Conservation (phyloP, 176 grass and related monocot species). For the Aegilops umbellulata region DNA sequence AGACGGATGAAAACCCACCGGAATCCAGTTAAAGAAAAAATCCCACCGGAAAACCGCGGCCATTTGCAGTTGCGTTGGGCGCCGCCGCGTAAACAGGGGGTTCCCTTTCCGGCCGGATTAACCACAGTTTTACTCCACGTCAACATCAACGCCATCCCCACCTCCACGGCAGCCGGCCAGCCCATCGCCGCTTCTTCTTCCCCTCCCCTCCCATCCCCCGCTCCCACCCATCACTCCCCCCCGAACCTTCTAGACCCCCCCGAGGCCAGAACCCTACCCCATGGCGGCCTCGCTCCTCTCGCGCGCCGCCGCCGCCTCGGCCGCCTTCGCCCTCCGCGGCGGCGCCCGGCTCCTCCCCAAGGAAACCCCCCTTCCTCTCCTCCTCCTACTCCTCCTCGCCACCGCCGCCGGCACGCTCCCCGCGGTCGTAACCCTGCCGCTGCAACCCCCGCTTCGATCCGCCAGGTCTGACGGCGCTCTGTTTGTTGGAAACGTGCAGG, state of each 20-base stretch:
- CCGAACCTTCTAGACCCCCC: slow-evolving; percentile 44
- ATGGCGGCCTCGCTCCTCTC: slow-evolving; percentile 40
- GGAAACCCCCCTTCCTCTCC: slow-evolving; percentile 59
- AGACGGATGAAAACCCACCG: not conserved
- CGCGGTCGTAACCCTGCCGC: slow-evolving; percentile 44
- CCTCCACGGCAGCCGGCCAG: not conserved
- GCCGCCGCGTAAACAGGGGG: not conserved
- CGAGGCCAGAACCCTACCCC: slow-evolving; percentile 9
- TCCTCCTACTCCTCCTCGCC: not conserved
- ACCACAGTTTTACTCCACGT: slow-evolving; percentile 8
- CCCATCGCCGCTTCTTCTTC: not conserved
- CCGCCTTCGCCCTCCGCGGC: slow-evolving; percentile 28
- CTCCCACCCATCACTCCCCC: not conserved
- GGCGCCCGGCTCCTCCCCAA: slow-evolving; percentile 37
- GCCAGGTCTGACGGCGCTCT: not conserved
- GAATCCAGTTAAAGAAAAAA: too few species aligned
- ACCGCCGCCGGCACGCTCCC: slow-evolving; percentile 34
- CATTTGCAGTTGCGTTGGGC: not conserved
- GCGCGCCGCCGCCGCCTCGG: slow-evolving; percentile 31
- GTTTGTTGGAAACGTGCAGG: slow-evolving; percentile 6
- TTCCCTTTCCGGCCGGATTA: not conserved
- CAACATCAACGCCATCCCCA: not conserved
- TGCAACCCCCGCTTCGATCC: not conserved
- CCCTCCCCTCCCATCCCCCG: not conserved
- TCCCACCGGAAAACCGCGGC: not conserved